These are phyloP conservation scores for Meyerozyma carpophila DNA, from an alignment of 1,139 yeast genomes.

Conservation along the genomic window DNA sequence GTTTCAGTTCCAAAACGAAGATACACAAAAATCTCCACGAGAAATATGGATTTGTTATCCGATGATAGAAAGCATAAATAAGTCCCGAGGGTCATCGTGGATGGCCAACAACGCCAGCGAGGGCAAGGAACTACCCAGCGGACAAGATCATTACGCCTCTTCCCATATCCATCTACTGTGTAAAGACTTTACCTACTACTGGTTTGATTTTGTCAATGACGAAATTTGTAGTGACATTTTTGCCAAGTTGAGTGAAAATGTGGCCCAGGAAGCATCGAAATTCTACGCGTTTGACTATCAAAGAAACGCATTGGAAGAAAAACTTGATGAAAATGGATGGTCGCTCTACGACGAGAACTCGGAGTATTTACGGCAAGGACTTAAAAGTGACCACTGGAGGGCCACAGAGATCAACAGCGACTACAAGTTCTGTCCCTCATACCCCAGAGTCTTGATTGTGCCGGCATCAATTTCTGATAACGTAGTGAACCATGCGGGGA, in stretches of 20 bases:
- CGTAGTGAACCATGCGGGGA: conserved; percentile 75
- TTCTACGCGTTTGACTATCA: conserved; percentile 45
- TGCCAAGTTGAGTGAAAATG: conserved; percentile 62
- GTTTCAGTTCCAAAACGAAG: conserved; percentile 41
- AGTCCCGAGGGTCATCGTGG: conserved; percentile 50
- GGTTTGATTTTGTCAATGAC: conserved; percentile 66
- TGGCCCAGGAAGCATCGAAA: conserved; percentile 34
- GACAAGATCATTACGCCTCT: conserved; percentile 38
- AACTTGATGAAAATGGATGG: conserved; percentile 64
- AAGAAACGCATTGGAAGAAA: conserved; percentile 59
- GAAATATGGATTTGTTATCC: conserved; percentile 96
- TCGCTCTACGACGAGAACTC: conserved; percentile 50
- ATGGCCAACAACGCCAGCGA: conserved; percentile 11
- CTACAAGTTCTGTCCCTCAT: conserved; percentile 69
- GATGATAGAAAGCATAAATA: conserved; percentile 62
- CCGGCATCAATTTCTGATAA: conserved; percentile 78
- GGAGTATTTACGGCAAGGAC: conserved; percentile 68
- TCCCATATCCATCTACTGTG: conserved; percentile 66
- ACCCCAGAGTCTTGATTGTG: conserved; percentile 63
- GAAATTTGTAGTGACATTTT: conserved; percentile 63
- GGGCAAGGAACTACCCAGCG: conserved; percentile 1
- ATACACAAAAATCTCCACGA: conserved; percentile 18
- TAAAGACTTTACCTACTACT: conserved; percentile 81
- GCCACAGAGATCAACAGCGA: conserved; percentile 56
- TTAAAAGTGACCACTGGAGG: conserved; percentile 56